Base-by-base conservation (phyloP, 495 filamentous ascomycete genomes). In the Rusavskia elegans region DNA sequence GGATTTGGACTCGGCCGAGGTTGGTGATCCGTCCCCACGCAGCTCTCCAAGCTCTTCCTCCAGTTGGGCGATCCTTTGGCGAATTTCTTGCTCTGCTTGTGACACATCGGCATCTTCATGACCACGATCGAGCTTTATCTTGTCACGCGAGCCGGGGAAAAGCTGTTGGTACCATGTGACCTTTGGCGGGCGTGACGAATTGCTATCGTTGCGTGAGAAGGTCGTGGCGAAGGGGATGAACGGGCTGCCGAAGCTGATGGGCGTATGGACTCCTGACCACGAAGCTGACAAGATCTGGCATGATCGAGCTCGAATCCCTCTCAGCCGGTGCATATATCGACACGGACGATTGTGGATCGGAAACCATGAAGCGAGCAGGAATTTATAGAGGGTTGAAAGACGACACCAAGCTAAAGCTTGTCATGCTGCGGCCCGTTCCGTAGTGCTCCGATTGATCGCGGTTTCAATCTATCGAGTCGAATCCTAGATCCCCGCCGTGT, bases 31-130 rank as follows among this genome's bases (percentile, higher is more conserved):
- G 58, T 38, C 65, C 50, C 49, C 68, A 57, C 37, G 59, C 63
- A 23, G 72, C 63, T 58, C 69, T 66, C 59, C 73, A 65, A 85
- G 67, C 55, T 83, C 71, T 51, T 70, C 59, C 53, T 83, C 75
- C 32, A 84, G 57, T 53, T 73, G 70, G 45, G 69, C 64, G 35
- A 72, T 66, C 53, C 66, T 58, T 19, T 71, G 63, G 49, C 75
- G 65, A 21, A 76, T 51, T 30, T 68, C 68, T 48, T 71, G 64
- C 36, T 61, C 61, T 14, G 71, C 73, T 44, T 59, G 63, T 25
- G 66, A 55, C 45, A 76, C 72, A 57, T 85, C 70, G 17, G 76
- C 65, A 23, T 66, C 54, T 48, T 75, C 73, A 57, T 82, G 70
- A 32, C 74, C 74, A 54, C 74, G 75, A 51, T 74, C 62, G 49